phyloP scores from a whole-genome alignment of 257 asterid species.

The Lithospermum erythrorhizon region DNA sequence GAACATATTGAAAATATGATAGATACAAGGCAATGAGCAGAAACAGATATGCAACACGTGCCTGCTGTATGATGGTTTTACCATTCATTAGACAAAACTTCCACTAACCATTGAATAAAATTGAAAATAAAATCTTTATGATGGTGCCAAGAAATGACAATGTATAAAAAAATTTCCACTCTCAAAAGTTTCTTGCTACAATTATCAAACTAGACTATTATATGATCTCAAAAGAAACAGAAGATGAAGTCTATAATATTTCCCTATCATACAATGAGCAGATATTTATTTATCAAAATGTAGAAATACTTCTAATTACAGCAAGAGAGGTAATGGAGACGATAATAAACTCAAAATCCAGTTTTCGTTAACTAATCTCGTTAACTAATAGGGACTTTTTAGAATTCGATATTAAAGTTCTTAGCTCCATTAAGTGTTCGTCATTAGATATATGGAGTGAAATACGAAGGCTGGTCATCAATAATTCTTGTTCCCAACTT shows the following conservation, averaged over 20 bases:
- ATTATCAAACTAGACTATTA: background rate
- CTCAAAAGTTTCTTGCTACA: conserved; percentile 9
- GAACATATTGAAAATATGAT: background rate
- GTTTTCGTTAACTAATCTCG: background rate
- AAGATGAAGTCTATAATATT: background rate
- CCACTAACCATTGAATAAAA: background rate
- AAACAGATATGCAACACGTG: background rate
- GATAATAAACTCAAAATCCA: background rate
- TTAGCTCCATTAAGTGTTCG: conserved; percentile 39
- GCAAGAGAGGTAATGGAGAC: background rate
- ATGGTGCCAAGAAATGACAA: background rate
- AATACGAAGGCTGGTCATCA: conserved; percentile 40
- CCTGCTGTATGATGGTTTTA: background rate
- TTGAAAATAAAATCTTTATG: background rate
- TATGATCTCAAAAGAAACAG: background rate
- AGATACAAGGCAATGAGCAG: background rate
- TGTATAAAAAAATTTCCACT: background rate
- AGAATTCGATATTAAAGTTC: conserved; percentile 29
- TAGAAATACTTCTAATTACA: conserved; percentile 11
- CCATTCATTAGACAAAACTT: background rate
- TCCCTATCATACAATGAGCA: conserved; percentile 7
- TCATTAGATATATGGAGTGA: conserved; percentile 42
- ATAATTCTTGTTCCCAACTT: conserved; percentile 45
- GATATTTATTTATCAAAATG: conserved; percentile 6
- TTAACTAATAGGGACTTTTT: conserved; percentile 17